Evolutionary conservation across 1,139 yeast species (phyloP).

Genomic region (Tardiomyces digboiensis): DNA sequence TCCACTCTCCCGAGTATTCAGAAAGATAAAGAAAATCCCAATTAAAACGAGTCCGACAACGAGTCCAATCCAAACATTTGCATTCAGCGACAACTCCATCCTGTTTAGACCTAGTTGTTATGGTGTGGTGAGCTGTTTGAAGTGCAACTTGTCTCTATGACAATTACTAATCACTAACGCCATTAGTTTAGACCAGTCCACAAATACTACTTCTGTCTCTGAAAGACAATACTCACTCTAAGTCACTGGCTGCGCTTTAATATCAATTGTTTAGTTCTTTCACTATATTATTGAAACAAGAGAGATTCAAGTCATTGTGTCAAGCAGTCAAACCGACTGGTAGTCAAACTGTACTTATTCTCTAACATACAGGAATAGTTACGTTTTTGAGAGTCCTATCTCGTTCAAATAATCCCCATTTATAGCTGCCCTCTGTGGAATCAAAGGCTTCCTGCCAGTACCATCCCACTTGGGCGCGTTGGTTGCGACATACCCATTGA

Average conservation of each 20-base stretch:
- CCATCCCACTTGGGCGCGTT: neutral
- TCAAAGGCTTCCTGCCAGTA: neutral
- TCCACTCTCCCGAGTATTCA: conserved; percentile 5
- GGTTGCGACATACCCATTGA: neutral
- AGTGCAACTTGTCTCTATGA: too few species aligned
- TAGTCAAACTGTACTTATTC: too few species aligned
- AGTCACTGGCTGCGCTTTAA: too few species aligned
- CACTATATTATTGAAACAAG: too few species aligned
- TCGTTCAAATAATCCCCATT: neutral
- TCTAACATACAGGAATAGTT: neutral
- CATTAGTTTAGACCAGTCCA: too few species aligned
- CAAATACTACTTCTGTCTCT: too few species aligned
- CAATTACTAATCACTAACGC: too few species aligned
- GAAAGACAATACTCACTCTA: too few species aligned
- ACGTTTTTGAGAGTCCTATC: neutral
- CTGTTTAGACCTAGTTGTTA: neutral
- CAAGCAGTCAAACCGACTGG: too few species aligned
- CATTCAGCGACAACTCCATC: neutral
- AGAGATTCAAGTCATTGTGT: too few species aligned
- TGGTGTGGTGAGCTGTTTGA: neutral
- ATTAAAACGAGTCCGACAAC: conserved; percentile 10
- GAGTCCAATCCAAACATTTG: conserved; percentile 2
- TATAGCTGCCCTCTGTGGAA: neutral
- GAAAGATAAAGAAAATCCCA: conserved; percentile 6
- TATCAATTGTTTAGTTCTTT: too few species aligned